Evolutionary conservation across 169 alveolate species (phyloP).

Genomic region (Cryptosporidium parvum): DNA sequence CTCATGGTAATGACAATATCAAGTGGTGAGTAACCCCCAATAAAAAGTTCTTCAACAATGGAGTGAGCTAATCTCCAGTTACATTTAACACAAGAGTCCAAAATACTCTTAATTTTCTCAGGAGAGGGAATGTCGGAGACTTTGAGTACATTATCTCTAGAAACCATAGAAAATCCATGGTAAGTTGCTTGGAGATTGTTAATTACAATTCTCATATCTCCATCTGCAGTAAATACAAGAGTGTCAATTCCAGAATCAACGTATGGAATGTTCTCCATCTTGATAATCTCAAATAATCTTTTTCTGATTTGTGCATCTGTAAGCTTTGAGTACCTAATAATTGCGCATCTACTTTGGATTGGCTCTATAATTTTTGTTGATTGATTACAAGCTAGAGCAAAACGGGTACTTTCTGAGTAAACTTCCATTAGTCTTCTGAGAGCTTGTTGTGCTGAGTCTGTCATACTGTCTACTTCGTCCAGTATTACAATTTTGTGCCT

Average conservation of each 20-base stretch:
- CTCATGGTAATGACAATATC: conserved; percentile 88
- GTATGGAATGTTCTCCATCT: conserved; percentile 84
- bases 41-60: conserved; percentile 82
- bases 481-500: conserved; percentile 96
- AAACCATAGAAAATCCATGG: conserved; percentile 94
- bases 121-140: conserved; percentile 97
- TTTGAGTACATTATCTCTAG: conserved; percentile 94
- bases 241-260: conserved; percentile 95
- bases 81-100: conserved; percentile 87
- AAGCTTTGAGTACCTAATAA: conserved; percentile 95
- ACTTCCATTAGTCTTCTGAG: conserved; percentile 98
- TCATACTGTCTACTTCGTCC: conserved; percentile 99
- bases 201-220: conserved; percentile 91
- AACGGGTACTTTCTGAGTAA: conserved; percentile 96
- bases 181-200: conserved; percentile 96
- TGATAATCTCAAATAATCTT: conserved; percentile 89
- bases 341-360: conserved; percentile 98
- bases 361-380: conserved; percentile 98
- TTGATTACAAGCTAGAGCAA: conserved; percentile 99
- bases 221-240: conserved; percentile 95
- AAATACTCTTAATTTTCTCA: conserved; percentile 88
- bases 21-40: conserved; percentile 91
- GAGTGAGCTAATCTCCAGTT: conserved; percentile 89
- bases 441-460: conserved; percentile 99
- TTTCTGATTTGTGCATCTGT: conserved; percentile 91